Evolutionary conservation across 2,329 filamentous ascomycete genomes (phyloP).

Genomic region (Verticillium nonalfalfae): DNA sequence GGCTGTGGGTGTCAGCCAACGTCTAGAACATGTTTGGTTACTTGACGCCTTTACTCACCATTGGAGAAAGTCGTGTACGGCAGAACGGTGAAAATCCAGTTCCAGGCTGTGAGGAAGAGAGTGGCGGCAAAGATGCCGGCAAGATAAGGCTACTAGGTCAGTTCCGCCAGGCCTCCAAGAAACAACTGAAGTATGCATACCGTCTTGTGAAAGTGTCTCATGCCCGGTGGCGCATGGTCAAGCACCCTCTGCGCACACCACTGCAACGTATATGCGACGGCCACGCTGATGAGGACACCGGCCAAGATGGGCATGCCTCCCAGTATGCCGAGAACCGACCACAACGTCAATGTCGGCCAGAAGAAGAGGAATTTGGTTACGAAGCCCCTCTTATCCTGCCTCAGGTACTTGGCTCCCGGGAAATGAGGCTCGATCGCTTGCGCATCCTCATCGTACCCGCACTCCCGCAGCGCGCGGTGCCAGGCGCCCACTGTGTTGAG

Average conservation of each 20-base stretch:
- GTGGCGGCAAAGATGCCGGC: constrained; percentile 89
- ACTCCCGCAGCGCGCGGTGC: constrained; percentile 76
- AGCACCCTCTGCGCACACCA: constrained; percentile 72
- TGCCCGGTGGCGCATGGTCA: constrained; percentile 77
- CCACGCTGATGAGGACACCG: constrained; percentile 65
- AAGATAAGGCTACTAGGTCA: constrained; percentile 67
- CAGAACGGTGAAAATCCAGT: constrained; percentile 70
- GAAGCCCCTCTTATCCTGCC: constrained; percentile 72
- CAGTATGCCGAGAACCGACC: constrained; percentile 63
- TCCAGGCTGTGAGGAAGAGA: constrained; percentile 71
- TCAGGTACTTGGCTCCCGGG: constrained; percentile 63
- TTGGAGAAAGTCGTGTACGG: constrained; percentile 37
- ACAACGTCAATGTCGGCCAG: constrained; percentile 76
- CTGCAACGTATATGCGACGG: constrained; percentile 65
- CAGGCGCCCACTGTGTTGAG: constrained; percentile 82
- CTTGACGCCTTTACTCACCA: constrained; percentile 36
- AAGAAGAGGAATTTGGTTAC: constrained; percentile 84
- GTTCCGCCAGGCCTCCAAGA: constrained; percentile 9
- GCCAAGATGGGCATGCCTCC: constrained; percentile 68
- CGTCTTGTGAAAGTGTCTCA: constrained; percentile 85
- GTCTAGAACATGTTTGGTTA: neutral
- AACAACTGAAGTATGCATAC: constrained; percentile 37
- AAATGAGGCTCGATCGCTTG: constrained; percentile 64
- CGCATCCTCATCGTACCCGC: constrained; percentile 75
- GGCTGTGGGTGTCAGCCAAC: constrained; percentile 36